phyloP scores from a whole-genome alignment of 805 yeast species.

The Wickerhamomyces xylosicus region DNA sequence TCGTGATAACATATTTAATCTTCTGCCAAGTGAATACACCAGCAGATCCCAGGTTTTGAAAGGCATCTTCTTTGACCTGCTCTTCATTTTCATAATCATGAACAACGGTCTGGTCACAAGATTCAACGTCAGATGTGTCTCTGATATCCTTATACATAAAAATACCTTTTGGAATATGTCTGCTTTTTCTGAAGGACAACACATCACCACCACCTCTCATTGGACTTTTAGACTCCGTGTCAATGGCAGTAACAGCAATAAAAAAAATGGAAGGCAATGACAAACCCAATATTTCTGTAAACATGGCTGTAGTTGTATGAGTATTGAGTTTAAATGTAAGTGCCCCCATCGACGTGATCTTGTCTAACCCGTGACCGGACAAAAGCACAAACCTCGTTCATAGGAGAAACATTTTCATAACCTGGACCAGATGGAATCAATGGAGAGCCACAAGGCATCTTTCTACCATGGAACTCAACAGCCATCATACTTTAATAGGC shows the following conservation, averaged over 20 bases:
- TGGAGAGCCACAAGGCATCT: constrained; percentile 37
- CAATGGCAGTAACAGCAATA: constrained; percentile 29
- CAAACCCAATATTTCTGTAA: constrained; percentile 60
- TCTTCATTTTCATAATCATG: constrained; percentile 11
- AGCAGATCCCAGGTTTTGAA: constrained; percentile 19
- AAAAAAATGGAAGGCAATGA: constrained; percentile 35
- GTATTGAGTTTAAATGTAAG: constrained; percentile 33
- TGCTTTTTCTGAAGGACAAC: constrained; percentile 42
- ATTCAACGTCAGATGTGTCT: constrained; percentile 18
- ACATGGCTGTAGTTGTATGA: constrained; percentile 31
- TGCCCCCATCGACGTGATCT: constrained; percentile 38
- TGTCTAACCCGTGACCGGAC: constrained; percentile 48
- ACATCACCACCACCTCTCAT: constrained; percentile 66
- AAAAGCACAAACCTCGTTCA: constrained; percentile 36
- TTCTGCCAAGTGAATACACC: constrained; percentile 24
- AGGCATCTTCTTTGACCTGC: constrained; percentile 9
- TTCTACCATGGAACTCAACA: constrained; percentile 38
- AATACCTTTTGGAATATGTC: constrained; percentile 36
- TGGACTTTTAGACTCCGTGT: constrained; percentile 49
- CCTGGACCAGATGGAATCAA: constrained; percentile 35
- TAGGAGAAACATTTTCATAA: constrained; percentile 20
- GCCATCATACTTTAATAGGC: constrained; percentile 44
- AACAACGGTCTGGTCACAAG: constrained; percentile 18
- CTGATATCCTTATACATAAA: constrained; percentile 13
- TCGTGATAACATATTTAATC: constrained; percentile 23